These are phyloP conservation scores for Leccinum solheimii DNA, from an alignment of 1,284 basidiomycete species.

Conservation along the genomic window DNA sequence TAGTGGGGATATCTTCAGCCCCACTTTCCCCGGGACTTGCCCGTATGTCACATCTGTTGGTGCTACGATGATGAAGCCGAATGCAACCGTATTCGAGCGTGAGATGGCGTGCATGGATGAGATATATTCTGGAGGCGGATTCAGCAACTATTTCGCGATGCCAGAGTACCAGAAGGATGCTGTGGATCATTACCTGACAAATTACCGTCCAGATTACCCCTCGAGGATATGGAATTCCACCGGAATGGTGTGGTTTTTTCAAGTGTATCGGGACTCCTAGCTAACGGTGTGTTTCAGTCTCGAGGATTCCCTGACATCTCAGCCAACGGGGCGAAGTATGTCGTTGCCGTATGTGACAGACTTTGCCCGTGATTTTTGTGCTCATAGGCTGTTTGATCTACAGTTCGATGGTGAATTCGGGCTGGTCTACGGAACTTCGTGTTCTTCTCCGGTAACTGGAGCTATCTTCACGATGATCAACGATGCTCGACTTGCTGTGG, in stretches of 20 bases:
- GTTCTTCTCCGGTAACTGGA: slow-evolving; percentile 40
- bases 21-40: slow-evolving; percentile 44
- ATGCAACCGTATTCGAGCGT: slow-evolving; percentile 30
- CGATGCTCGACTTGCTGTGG: slow-evolving; percentile 41
- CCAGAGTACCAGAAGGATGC: slow-evolving; percentile 40
- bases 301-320: slow-evolving; percentile 49
- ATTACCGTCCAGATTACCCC: slow-evolving; percentile 32
- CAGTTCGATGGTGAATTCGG: slow-evolving; percentile 37
- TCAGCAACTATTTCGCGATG: slow-evolving; percentile 41
- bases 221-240: slow-evolving; percentile 47
- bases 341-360: slow-evolving; percentile 25
- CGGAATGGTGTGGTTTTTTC: slow-evolving; percentile 35
- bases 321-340: slow-evolving; percentile 43
- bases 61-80: slow-evolving; percentile 44
- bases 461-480: slow-evolving; percentile 50
- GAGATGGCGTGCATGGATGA: slow-evolving; percentile 34
- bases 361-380: background rate
- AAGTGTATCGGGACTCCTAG: background rate
- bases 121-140: slow-evolving; percentile 45
- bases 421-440: slow-evolving; percentile 38
- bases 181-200: slow-evolving; percentile 22
- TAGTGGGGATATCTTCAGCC: slow-evolving; percentile 46
- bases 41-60: slow-evolving; percentile 50
- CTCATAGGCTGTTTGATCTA: background rate
- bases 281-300: slow-evolving; percentile 15